Conservation (phyloP, 257 asterid species). For the Solanum stenotomum region DNA sequence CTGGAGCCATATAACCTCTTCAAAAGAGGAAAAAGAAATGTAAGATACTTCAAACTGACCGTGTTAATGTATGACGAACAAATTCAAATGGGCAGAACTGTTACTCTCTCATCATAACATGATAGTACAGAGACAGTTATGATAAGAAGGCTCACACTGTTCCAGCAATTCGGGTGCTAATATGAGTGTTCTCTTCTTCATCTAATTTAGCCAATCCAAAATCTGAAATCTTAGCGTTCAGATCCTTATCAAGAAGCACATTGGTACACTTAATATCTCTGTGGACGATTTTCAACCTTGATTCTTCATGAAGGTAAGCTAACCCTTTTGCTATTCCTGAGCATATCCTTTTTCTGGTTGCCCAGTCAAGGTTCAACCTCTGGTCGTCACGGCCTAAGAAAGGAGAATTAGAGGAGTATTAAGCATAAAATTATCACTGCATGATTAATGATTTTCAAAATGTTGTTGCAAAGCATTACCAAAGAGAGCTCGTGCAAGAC, state of each 20-base stretch:
- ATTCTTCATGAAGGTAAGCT: slow-evolving; percentile 40
- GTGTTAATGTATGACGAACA: neutral
- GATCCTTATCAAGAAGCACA: slow-evolving; percentile 35
- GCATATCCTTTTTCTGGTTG: slow-evolving; percentile 30
- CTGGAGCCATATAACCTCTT: slow-evolving; percentile 45
- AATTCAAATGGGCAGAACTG: neutral
- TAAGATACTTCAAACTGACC: neutral
- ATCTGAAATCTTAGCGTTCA: slow-evolving; percentile 36
- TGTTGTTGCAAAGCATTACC: slow-evolving; percentile 11
- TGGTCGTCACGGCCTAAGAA: slow-evolving; percentile 16
- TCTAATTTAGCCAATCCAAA: slow-evolving; percentile 41
- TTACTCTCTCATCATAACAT: too few relatives aligned
- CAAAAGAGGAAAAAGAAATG: neutral
- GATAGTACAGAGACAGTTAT: neutral
- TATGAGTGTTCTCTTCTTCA: slow-evolving; percentile 41
- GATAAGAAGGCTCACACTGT: slow-evolving; percentile 22
- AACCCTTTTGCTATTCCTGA: slow-evolving; percentile 36
- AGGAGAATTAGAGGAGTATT: neutral
- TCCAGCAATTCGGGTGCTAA: slow-evolving; percentile 44
- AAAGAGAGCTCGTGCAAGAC: slow-evolving; percentile 39
- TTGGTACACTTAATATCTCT: slow-evolving; percentile 37
- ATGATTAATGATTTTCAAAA: neutral
- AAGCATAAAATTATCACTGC: neutral
- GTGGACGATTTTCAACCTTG: slow-evolving; percentile 37
- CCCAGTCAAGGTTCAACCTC: slow-evolving; percentile 29